Evolutionary conservation across 257 asterid species (phyloP).

Genomic region (Scutellaria galericulata): DNA sequence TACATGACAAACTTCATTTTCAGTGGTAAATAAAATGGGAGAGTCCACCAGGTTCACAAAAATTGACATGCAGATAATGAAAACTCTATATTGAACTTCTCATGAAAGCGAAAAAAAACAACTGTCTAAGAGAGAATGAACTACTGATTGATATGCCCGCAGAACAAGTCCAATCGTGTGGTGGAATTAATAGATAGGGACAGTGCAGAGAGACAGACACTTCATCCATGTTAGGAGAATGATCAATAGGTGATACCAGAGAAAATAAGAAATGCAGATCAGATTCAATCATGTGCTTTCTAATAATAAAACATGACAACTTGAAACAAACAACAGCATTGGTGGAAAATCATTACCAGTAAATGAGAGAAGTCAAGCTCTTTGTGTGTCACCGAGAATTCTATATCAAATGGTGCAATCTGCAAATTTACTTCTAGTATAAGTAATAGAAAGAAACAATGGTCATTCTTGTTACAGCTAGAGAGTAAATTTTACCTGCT

Average conservation of each 20-base stretch:
- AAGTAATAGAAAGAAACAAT: conserved; percentile 37
- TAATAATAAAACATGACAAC: conserved; percentile 23
- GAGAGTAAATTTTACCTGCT: conserved; percentile 66
- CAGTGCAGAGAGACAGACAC: conserved; percentile 3
- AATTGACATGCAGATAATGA: neutral
- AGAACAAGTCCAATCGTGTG: conserved; percentile 16
- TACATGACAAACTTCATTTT: conserved; percentile 18
- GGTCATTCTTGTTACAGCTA: conserved; percentile 15
- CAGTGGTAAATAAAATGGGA: conserved; percentile 19
- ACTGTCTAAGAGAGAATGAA: conserved; percentile 9
- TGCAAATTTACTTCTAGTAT: conserved; percentile 48
- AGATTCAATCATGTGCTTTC: neutral
- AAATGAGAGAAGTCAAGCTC: conserved; percentile 99
- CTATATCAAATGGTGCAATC: conserved; percentile 99
- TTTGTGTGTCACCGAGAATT: conserved; percentile 95
- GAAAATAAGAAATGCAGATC: too few species aligned
- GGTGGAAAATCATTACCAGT: conserved; percentile 65
- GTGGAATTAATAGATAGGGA: conserved; percentile 25
- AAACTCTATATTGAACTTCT: conserved; percentile 9
- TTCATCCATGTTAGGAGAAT: neutral
- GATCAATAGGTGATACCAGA: too few species aligned
- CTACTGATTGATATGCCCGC: conserved; percentile 4
- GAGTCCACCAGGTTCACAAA: conserved; percentile 13
- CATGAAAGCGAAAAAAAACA: conserved; percentile 2
- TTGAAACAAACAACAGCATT: conserved; percentile 22